Evolutionary conservation across 345 rosid species (phyloP).

Genomic region (Murraya paniculata): DNA sequence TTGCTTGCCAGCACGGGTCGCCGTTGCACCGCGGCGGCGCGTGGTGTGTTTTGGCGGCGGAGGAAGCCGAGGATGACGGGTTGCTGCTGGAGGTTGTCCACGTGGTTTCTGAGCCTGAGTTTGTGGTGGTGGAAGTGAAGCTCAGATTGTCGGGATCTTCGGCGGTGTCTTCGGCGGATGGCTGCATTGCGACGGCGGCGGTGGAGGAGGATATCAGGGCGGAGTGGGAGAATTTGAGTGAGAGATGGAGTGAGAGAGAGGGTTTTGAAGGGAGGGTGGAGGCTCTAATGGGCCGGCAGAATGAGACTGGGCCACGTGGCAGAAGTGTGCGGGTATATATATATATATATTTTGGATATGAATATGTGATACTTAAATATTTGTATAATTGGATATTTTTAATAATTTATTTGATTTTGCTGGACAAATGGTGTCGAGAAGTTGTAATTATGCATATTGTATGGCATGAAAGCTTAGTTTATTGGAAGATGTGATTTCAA

Average conservation of each 20-base stretch:
- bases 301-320: constrained; percentile 38
- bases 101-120: constrained; percentile 40
- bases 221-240: neutral
- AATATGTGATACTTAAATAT: neutral
- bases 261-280: constrained; percentile 14
- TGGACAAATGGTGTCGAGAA: neutral
- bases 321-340: neutral
- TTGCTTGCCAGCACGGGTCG: constrained; percentile 57
- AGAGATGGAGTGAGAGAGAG: neutral
- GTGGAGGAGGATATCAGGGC: constrained; percentile 6
- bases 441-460: neutral
- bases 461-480: neutral
- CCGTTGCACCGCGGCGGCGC: constrained; percentile 48
- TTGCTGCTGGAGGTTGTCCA: constrained; percentile 25
- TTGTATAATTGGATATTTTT: neutral
- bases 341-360: neutral
- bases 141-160: constrained; percentile 46
- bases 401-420: neutral
- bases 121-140: constrained; percentile 38
- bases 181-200: constrained; percentile 24
- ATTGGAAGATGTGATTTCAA: neutral
- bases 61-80: constrained; percentile 17
- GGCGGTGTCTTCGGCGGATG: constrained; percentile 21
- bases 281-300: constrained; percentile 37
- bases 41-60: constrained; percentile 30